Base-by-base conservation (phyloP, 1,284 basidiomycete genomes). In the Anthracocystis setariae region DNA sequence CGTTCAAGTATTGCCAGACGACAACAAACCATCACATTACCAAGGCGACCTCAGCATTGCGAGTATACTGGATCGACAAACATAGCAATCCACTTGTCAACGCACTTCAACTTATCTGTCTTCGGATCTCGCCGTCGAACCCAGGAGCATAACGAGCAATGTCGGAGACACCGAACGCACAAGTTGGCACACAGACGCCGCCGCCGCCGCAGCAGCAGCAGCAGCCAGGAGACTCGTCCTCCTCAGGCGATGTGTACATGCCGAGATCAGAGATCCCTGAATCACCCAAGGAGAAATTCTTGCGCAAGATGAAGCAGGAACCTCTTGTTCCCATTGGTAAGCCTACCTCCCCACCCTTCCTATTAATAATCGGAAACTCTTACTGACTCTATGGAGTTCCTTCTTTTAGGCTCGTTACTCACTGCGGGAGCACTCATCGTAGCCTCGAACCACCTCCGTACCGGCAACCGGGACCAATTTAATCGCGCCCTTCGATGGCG, bases 301-400 rank as follows among this genome's bases (percentile, higher is more conserved):
- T 64, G 37, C 66, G 79, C 37, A 82, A 81, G 60, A 58, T 82
- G 57, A 77, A 69, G 27, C 60, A 82, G 54, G 66, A 83, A 47
- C 82, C 82, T 4, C 58, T 82, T 3, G 75, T 83, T 9, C 82
- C 82, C 1, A 75, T 83, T 23, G 81, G 80, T 81, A 50, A 58
- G 75, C 68, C 3, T 8, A 23, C 8, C 35, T 15, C 13, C 23
- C 18, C 10, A 15, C 33, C 15, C 8, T 37, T 27, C 18, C 27
- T n/a, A 3, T 21, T 21, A 9, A 27, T 20, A 0, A n/a, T 21
- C 29, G 40, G 29, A 20, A 7, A 10, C 20, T 47, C 21, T 21
- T 17, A 2, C 15, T 23, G 43, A 9, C 2, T 18, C 25, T 10
- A 39, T 21, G 3, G 21, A 29, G 17, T 38, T 35, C 13, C 18